These are phyloP conservation scores for Chamaenerion angustifolium DNA, from an alignment of 345 rosid genomes.

Conservation along the genomic window DNA sequence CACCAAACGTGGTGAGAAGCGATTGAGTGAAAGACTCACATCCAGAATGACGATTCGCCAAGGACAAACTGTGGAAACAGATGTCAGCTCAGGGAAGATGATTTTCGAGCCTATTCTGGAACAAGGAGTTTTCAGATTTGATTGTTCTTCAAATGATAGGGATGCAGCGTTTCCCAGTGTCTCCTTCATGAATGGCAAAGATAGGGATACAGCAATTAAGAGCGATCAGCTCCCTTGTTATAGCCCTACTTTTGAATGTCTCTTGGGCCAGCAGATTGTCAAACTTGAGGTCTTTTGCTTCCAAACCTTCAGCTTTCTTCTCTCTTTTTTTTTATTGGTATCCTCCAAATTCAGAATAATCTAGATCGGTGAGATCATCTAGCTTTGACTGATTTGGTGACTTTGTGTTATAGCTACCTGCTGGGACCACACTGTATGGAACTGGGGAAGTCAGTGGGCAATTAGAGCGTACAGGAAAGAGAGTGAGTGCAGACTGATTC, in stretches of 20 bases:
- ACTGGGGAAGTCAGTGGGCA: conserved; percentile 95
- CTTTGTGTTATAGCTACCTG: conserved; percentile 43
- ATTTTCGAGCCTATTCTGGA: conserved; percentile 60
- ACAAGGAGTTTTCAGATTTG: conserved; percentile 65
- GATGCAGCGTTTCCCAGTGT: conserved; percentile 53
- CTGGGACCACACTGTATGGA: conserved; percentile 79
- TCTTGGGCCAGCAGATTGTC: conserved; percentile 47
- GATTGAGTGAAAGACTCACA: conserved; percentile 3
- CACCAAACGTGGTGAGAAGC: conserved; percentile 3
- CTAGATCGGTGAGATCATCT: background rate
- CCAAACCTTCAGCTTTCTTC: background rate
- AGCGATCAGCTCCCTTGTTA: conserved; percentile 31
- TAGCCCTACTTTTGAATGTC: conserved; percentile 31
- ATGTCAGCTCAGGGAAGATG: conserved; percentile 31
- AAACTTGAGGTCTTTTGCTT: conserved; percentile 38
- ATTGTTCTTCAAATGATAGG: conserved; percentile 42
- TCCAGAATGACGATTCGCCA: conserved; percentile 28
- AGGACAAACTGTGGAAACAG: conserved; percentile 17
- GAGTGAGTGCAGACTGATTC: conserved; percentile 32
- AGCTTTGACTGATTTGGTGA: background rate
- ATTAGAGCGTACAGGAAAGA: conserved; percentile 81
- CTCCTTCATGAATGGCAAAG: conserved; percentile 41
- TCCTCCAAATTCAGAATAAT: too few species aligned
- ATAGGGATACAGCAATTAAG: conserved; percentile 36
- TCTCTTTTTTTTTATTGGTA: too few species aligned